A percentile compares a stretch with the other conserved stretches of the same genome.
These are phyloP conservation scores for Ceratobasidium sp. DNA, from an alignment of 1,284 basidiomycete genomes.

Conservation along the genomic window DNA sequence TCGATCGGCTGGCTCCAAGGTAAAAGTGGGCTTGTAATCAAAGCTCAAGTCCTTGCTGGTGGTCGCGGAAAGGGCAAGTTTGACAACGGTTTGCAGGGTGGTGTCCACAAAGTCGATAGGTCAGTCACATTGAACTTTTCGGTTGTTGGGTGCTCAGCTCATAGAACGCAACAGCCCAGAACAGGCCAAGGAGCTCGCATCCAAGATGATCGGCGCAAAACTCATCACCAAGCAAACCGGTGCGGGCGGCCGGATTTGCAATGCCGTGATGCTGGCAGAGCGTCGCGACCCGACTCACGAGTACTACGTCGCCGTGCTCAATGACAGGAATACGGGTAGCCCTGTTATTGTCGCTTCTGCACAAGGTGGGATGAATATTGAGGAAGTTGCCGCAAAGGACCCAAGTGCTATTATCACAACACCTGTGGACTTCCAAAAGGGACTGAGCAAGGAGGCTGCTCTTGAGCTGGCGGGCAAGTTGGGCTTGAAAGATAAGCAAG, in stretches of 20 bases:
- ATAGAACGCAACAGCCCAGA: slow-evolving; percentile 70
- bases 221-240: slow-evolving; percentile 99
- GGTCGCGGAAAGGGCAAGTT: slow-evolving; percentile 99
- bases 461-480: slow-evolving; percentile 86
- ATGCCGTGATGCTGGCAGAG: slow-evolving; percentile 99
- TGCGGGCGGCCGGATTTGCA: slow-evolving; percentile 90
- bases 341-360: slow-evolving; percentile 94
- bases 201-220: slow-evolving; percentile 93
- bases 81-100: slow-evolving; percentile 94
- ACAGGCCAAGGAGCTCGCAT: slow-evolving; percentile 86
- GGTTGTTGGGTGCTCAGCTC: not conserved
- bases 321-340: slow-evolving; percentile 89
- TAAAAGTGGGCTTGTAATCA: slow-evolving; percentile 83
- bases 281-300: slow-evolving; percentile 93
- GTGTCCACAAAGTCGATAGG: slow-evolving; percentile 95
- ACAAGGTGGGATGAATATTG: slow-evolving; percentile 98
- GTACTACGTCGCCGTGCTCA: slow-evolving; percentile 97
- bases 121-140: slow-evolving; percentile 53
- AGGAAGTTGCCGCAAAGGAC: slow-evolving; percentile 98
- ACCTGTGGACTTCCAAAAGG: slow-evolving; percentile 87
- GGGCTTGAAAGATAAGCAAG: slow-evolving; percentile 79
- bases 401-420: slow-evolving; percentile 96
- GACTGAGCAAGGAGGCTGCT: slow-evolving; percentile 78
- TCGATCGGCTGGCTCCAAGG: slow-evolving; percentile 52
- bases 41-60: slow-evolving; percentile 98